These are phyloP conservation scores for Diphasiastrum complanatum DNA, from an alignment of 83 land plant genomes.

Conservation along the genomic window DNA sequence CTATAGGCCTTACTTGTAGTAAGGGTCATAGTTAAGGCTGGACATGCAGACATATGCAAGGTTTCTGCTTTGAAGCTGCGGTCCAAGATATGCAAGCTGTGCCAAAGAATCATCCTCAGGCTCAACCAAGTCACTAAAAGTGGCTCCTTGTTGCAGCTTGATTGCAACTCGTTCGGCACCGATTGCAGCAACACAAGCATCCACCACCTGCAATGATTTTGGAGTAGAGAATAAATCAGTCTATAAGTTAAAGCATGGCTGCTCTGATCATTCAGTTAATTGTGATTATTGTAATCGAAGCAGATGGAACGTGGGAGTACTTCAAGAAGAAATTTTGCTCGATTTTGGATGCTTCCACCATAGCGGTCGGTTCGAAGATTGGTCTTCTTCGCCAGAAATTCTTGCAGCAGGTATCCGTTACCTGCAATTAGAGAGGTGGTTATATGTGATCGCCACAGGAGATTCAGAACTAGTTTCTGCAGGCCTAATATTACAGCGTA, in stretches of 20 bases:
- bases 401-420: conserved; percentile 9
- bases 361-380: conserved; percentile 6
- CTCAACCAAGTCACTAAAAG: conserved; percentile 8
- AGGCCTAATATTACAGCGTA: background rate
- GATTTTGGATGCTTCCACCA: conserved; percentile 6
- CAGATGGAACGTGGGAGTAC: too few relatives aligned
- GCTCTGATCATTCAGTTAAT: too few relatives aligned
- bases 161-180: conserved; percentile 1
- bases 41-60: conserved; percentile 16
- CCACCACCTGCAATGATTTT: conserved; percentile 12
- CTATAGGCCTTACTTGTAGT: conserved; percentile 11
- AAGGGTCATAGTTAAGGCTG: conserved; percentile 15
- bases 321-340: conserved; percentile 8
- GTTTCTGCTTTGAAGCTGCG: conserved; percentile 3
- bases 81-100: conserved; percentile 13
- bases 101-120: conserved; percentile 10
- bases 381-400: conserved; percentile 7
- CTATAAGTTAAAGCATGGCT: too few relatives aligned
- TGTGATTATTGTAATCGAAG: too few relatives aligned
- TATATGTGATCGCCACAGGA: too few relatives aligned
- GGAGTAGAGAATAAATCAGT: too few relatives aligned
- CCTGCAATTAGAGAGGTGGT: too few relatives aligned
- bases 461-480: too few relatives aligned
- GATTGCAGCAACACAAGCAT: conserved; percentile 7
- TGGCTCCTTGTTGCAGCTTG: conserved; percentile 8